These are phyloP conservation scores for Hymenochaete sp. DNA, from an alignment of 1,284 basidiomycete species.

Conservation along the genomic window DNA sequence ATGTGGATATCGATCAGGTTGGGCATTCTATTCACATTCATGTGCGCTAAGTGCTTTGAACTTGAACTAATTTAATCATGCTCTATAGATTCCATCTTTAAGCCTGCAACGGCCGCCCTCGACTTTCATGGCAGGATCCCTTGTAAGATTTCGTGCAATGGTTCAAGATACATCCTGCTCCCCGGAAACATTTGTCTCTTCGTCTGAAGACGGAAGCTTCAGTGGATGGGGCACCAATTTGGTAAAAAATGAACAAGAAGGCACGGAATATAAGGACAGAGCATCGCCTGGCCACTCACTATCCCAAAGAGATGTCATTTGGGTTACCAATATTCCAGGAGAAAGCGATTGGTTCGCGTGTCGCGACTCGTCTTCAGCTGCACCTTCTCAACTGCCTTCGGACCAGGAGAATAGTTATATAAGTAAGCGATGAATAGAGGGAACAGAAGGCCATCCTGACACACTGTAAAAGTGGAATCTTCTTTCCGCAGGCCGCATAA, in stretches of 20 bases:
- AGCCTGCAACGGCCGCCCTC: slow-evolving; percentile 35
- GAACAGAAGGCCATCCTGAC: no score
- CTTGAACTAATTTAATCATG: no score
- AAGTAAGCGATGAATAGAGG: no score
- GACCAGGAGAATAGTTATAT: no score
- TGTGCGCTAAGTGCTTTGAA: background rate
- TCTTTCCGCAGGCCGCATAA: slow-evolving; percentile 43
- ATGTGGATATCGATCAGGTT: slow-evolving; percentile 20
- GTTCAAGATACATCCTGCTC: slow-evolving; percentile 72
- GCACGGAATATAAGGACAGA: background rate
- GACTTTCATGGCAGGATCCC: slow-evolving; percentile 36
- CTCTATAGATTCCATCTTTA: slow-evolving; percentile 46
- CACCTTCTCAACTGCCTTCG: slow-evolving; percentile 4
- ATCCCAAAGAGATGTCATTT: slow-evolving; percentile 50
- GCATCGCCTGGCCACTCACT: slow-evolving; percentile 19
- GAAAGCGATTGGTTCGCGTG: slow-evolving; percentile 51
- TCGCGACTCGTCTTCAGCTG: slow-evolving; percentile 11
- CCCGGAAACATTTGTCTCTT: slow-evolving; percentile 59
- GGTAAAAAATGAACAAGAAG: slow-evolving; percentile 10
- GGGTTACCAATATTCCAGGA: slow-evolving; percentile 65
- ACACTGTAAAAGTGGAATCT: no score
- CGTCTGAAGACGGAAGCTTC: slow-evolving; percentile 23
- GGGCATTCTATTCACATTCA: background rate
- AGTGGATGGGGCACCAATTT: slow-evolving; percentile 64
- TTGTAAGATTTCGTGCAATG: slow-evolving; percentile 67